Evolutionary conservation across 768 basidiomycete species (phyloP), one percentile per base, ranked within the genome.

Genomic region (Pulveroboletus sp.): DNA sequence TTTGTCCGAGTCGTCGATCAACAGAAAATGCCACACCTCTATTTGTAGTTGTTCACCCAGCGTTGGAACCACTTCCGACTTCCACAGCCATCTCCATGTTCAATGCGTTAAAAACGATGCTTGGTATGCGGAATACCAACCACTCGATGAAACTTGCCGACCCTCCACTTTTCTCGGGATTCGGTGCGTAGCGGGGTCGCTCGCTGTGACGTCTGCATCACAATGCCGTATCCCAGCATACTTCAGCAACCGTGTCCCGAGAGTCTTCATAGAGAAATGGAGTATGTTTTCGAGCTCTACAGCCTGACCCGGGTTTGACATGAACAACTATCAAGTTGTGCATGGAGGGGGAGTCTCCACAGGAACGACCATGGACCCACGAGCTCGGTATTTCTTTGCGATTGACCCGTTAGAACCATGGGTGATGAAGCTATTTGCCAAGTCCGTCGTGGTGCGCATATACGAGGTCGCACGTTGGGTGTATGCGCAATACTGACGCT

Each of bases 361-460:
- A 1, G 57, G 47, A 31, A 43, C 51, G 31, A 47, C 37, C 12
- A 32, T 53, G 22, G 54, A 50, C 39, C 12, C 32, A 19, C 54
- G 49, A n/a, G 53, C 59, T 6, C 56, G 57, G 29, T 67, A 69
- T 48, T 68, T 65, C 48, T 67, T 67, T 32, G 68, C 68, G 31
- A 58, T 16, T 14, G 59, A 67, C 41, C 49, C 53, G 11, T 52
- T 49, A 19, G 65, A 67, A 6, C 54, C 62, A 10, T 67, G 65
- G 65, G 66, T 52, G 11, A 49, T 27, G 22, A 65, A 53, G 38
- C 27, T 67, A 6, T 51, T 56, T 39, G 43, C 63, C 37, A 68
- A 61, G 43, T 67, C 65, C 13, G 55, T 67, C 16, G 40, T 56
- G 54, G 65, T 69, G 32, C 55, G 65, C 51, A 48, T 51, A 55